These are phyloP conservation scores for Coprinopsis strossmayeri DNA, from an alignment of 768 basidiomycete genomes.

Conservation along the genomic window DNA sequence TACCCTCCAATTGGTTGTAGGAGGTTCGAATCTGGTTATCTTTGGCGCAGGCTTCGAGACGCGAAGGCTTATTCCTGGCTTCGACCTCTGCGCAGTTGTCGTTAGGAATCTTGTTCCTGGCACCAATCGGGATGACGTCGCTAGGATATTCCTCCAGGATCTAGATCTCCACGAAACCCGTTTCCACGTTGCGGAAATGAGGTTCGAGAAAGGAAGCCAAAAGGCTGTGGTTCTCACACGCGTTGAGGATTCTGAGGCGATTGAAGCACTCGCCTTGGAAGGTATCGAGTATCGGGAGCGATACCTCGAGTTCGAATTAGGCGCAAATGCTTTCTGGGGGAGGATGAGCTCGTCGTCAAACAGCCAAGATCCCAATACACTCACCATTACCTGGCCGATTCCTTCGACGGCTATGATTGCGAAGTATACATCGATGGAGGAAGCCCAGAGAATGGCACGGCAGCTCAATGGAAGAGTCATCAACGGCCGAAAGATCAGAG, in stretches of 20 bases:
- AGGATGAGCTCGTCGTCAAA: constrained; percentile 30
- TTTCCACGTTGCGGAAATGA: constrained; percentile 8
- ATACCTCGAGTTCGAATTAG: constrained; percentile 33
- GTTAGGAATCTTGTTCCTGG: constrained; percentile 10
- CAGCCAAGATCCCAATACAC: constrained; percentile 25
- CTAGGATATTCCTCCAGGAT: constrained; percentile 6
- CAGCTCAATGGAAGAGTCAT: constrained; percentile 32
- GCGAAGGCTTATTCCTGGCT: constrained; percentile 11
- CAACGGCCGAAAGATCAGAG: constrained; percentile 38
- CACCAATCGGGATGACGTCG: neutral
- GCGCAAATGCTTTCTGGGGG: constrained; percentile 28
- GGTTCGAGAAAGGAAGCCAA: constrained; percentile 18
- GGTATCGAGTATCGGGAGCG: constrained; percentile 42
- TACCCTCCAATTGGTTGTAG: constrained; percentile 9
- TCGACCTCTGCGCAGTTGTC: constrained; percentile 12
- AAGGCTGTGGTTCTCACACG: constrained; percentile 41
- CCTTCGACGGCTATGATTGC: constrained; percentile 41
- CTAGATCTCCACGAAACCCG: constrained; percentile 4
- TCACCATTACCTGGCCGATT: constrained; percentile 46
- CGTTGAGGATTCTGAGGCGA: constrained; percentile 30
- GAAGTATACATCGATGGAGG: constrained; percentile 28
- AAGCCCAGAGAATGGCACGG: constrained; percentile 28
- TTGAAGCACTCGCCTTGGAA: constrained; percentile 36
- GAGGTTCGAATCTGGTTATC: constrained; percentile 12
- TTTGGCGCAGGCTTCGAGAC: constrained; percentile 14